phyloP scores from a whole-genome alignment of 2,329 filamentous ascomycete species.

The Colletotrichum limetticola region DNA sequence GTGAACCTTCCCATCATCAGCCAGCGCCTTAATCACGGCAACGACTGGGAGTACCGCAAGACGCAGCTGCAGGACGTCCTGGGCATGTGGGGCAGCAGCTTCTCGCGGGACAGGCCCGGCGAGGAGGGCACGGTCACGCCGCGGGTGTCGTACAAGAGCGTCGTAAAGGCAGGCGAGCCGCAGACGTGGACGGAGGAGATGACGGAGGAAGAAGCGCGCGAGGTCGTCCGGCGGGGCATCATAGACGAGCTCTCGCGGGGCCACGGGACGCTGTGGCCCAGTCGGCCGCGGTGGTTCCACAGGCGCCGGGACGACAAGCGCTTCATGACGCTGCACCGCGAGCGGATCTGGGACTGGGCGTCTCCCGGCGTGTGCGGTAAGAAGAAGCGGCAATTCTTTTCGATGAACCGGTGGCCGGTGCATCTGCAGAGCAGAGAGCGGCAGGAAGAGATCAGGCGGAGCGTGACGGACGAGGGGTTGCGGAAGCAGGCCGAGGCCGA shows the following conservation, averaged over 20 bases:
- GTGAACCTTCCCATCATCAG: constrained; percentile 15
- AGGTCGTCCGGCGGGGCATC: constrained; percentile 47
- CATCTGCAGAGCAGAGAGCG: constrained; percentile 47
- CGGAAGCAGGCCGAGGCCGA: not conserved
- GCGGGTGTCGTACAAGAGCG: constrained; percentile 40
- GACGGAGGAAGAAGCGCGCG: constrained; percentile 24
- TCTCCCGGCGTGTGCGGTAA: constrained; percentile 37
- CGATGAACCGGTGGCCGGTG: constrained; percentile 60
- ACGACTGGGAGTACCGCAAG: constrained; percentile 26
- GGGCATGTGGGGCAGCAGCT: constrained; percentile 26
- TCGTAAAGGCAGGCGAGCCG: constrained; percentile 47
- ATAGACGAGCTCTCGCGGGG: constrained; percentile 57
- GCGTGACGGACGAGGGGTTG: not conserved
- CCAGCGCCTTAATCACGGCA: constrained; percentile 23
- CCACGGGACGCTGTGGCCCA: constrained; percentile 53
- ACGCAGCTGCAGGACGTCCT: constrained; percentile 33
- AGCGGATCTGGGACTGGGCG: constrained; percentile 51
- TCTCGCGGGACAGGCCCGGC: not conserved
- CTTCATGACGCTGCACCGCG: constrained; percentile 39
- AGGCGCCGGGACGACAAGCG: constrained; percentile 34
- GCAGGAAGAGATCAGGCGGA: constrained; percentile 41
- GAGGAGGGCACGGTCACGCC: constrained; percentile 9
- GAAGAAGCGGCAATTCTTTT: constrained; percentile 50
- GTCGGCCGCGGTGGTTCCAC: constrained; percentile 42
- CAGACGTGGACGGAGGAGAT: constrained; percentile 26